Evolutionary conservation across 768 basidiomycete genomes (phyloP).

Genomic region (Tylopilus subfusipes): DNA sequence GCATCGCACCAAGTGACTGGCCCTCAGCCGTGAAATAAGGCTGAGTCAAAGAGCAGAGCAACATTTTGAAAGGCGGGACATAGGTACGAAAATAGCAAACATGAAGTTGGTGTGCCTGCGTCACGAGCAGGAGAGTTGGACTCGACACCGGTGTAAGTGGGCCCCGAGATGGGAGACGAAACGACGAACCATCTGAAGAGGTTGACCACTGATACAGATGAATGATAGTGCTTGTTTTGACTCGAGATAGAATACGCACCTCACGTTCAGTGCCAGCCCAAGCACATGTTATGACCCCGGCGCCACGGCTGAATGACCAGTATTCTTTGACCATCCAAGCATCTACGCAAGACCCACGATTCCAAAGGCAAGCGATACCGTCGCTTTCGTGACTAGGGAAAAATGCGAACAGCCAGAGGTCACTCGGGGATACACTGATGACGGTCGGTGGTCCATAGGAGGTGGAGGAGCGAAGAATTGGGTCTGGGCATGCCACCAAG

Average conservation of each 20-base stretch:
- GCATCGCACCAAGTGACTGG: conserved; percentile 28
- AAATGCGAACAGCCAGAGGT: conserved; percentile 70
- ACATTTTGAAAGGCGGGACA: conserved; percentile 39
- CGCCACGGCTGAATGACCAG: conserved; percentile 49
- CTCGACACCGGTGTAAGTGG: conserved; percentile 51
- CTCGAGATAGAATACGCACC: conserved; percentile 33
- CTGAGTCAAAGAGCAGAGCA: conserved; percentile 48
- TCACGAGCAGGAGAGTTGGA: conserved; percentile 60
- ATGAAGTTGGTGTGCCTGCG: conserved; percentile 56
- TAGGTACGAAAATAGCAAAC: conserved; percentile 53
- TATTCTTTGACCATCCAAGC: conserved; percentile 57
- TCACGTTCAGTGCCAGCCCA: conserved; percentile 64
- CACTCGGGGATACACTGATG: conserved; percentile 55
- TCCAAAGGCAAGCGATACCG: conserved; percentile 67
- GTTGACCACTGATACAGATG: conserved; percentile 50
- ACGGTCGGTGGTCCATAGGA: conserved; percentile 61
- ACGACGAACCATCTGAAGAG: conserved; percentile 41
- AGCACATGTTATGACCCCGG: conserved; percentile 56
- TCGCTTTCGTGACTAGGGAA: conserved; percentile 58
- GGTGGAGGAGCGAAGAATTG: conserved; percentile 41
- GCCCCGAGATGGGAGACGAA: conserved; percentile 57
- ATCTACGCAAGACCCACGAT: conserved; percentile 54
- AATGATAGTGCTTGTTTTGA: neutral
- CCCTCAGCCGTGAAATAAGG: conserved; percentile 37
- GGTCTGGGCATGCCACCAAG: conserved; percentile 49